Evolutionary conservation across 2,329 filamentous ascomycete genomes (phyloP).

Genomic region (Fusarium anguioides): DNA sequence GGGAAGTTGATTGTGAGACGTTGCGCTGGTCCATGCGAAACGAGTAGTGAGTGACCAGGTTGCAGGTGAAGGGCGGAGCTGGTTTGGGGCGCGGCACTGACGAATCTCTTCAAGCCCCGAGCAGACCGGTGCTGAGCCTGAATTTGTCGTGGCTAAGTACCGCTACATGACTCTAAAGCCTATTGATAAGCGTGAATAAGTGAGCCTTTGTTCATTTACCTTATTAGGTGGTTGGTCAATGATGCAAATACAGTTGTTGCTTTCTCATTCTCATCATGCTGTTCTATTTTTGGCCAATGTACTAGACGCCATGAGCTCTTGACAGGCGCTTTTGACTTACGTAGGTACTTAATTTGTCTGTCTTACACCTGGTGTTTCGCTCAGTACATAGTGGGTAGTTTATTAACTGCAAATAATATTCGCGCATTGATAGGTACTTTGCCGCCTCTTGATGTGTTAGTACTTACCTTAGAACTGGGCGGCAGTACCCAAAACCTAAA

Average conservation of each 20-base stretch:
- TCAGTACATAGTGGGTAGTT: neutral
- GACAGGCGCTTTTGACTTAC: neutral
- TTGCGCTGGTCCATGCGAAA: conserved; percentile 47
- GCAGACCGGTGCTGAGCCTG: conserved; percentile 23
- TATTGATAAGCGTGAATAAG: neutral
- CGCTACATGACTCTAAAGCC: conserved; percentile 4
- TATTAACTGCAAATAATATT: neutral
- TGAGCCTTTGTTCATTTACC: conserved; percentile 1
- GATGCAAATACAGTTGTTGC: neutral
- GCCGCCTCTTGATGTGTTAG: neutral
- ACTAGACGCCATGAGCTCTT: neutral
- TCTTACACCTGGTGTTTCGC: neutral
- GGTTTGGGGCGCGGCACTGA: conserved; percentile 41
- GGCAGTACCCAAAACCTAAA: neutral
- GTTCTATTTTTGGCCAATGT: conserved; percentile 3
- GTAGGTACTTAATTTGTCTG: neutral
- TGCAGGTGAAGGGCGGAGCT: conserved; percentile 26
- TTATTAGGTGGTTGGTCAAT: neutral
- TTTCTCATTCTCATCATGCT: neutral
- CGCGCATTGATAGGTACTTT: neutral
- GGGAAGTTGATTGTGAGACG: conserved; percentile 45
- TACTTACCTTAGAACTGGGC: neutral
- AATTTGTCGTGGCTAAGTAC: conserved; percentile 15
- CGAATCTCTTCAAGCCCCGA: conserved; percentile 43
- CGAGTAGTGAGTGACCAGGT: conserved; percentile 41